A percentile compares a stretch with the other conserved stretches of the same genome.
Evolutionary conservation across 345 rosid species (phyloP).

Genomic region (Erysimum cheiranthoides): DNA sequence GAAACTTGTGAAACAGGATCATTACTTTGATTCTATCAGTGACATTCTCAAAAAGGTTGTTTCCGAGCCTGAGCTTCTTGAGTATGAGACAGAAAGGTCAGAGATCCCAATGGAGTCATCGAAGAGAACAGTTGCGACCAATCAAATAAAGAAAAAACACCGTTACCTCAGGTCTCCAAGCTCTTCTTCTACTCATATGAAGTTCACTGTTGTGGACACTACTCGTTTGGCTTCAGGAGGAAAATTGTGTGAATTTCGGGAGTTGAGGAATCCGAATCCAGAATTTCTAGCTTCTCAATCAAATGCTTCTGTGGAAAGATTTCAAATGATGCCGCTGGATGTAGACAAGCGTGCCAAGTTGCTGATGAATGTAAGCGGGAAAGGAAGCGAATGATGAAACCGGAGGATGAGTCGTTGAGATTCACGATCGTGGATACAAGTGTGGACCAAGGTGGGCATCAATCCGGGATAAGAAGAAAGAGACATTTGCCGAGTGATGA

Average conservation of each 20-base stretch:
- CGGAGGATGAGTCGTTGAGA: conserved; percentile 36
- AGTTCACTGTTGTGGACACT: conserved; percentile 67
- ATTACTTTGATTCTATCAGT: conserved; percentile 68
- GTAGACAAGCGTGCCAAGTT: conserved; percentile 23
- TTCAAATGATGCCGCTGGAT: conserved; percentile 31
- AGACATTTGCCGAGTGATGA: conserved; percentile 45
- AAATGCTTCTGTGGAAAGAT: conserved; percentile 32
- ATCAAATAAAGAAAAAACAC: conserved; percentile 41
- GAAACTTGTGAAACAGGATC: conserved; percentile 61
- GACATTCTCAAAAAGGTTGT: conserved; percentile 68
- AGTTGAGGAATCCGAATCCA: conserved; percentile 36
- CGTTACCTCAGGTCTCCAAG: conserved; percentile 59
- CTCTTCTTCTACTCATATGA: conserved; percentile 48
- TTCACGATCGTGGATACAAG: conserved; percentile 70
- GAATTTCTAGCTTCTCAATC: conserved; percentile 43
- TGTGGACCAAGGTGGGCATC: conserved; percentile 44
- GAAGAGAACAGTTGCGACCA: conserved; percentile 45
- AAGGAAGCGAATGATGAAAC: conserved; percentile 36
- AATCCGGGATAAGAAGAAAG: conserved; percentile 46
- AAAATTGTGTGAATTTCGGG: conserved; percentile 49
- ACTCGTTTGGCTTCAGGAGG: conserved; percentile 49
- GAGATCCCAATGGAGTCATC: conserved; percentile 38
- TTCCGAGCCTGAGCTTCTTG: conserved; percentile 69
- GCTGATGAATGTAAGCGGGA: conserved; percentile 19
- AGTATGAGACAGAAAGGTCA: conserved; percentile 49